Evolutionary conservation across 768 basidiomycete genomes (phyloP).

Genomic region (Podaxis sp.): DNA sequence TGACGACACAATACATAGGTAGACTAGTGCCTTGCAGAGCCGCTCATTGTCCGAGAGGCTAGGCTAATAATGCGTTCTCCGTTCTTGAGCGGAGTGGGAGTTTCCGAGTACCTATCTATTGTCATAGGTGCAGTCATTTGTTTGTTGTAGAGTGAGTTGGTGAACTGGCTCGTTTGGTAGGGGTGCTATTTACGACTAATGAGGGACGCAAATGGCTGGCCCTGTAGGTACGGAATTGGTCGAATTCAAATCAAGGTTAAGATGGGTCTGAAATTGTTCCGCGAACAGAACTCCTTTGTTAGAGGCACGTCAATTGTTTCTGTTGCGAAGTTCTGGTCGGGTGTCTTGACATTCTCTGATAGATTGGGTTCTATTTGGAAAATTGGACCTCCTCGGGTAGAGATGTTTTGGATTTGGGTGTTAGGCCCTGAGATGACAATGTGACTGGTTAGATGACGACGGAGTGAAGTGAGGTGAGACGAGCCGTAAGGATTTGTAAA

Average conservation of each 20-base stretch:
- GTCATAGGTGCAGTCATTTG: too few relatives aligned
- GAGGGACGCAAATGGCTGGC: neutral
- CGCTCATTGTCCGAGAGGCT: constrained; percentile 2
- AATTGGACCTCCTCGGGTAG: too few relatives aligned
- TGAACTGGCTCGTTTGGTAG: neutral
- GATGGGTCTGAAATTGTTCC: neutral
- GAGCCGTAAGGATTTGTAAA: too few relatives aligned
- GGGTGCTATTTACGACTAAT: neutral
- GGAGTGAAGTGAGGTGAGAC: too few relatives aligned
- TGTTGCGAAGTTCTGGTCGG: neutral
- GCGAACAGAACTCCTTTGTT: neutral
- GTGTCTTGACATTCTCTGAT: neutral
- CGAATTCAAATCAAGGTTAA: neutral
- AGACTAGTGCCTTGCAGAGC: constrained; percentile 1
- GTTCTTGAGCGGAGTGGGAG: neutral
- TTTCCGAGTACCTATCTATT: neutral
- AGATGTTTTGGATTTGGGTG: too few relatives aligned
- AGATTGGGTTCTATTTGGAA: neutral
- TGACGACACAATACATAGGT: neutral
- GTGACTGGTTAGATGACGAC: too few relatives aligned
- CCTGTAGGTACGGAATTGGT: neutral
- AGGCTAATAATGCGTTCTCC: neutral
- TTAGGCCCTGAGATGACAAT: too few relatives aligned
- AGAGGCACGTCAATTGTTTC: neutral
- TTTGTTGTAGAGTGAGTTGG: neutral